Evolutionary conservation across 2,329 filamentous ascomycete species (phyloP).

Genomic region (Ophiognomonia clavigignenti-juglandacearum): DNA sequence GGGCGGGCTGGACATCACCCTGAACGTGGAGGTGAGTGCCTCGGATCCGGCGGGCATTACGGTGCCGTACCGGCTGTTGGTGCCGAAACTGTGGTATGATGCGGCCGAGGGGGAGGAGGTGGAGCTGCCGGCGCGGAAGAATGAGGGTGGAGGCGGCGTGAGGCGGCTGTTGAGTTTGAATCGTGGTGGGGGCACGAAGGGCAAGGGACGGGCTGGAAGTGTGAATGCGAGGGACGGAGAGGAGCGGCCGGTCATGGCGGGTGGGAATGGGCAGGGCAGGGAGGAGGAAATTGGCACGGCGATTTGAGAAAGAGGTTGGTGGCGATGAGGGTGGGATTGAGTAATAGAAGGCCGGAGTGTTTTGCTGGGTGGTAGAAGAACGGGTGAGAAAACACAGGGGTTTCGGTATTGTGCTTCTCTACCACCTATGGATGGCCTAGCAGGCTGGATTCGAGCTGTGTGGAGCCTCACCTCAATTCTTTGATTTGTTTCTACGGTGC

Average conservation of each 20-base stretch:
- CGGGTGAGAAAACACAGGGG: no score
- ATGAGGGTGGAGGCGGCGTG: neutral
- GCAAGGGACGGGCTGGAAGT: neutral
- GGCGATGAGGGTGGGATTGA: no score
- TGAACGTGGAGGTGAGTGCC: slow-evolving; percentile 86
- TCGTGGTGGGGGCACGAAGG: slow-evolving; percentile 11
- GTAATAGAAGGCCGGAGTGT: no score
- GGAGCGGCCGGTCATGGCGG: neutral
- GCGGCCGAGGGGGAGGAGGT: slow-evolving; percentile 20
- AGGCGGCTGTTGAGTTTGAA: slow-evolving; percentile 15
- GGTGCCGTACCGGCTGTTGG: slow-evolving; percentile 76
- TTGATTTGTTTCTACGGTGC: no score
- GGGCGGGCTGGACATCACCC: slow-evolving; percentile 76
- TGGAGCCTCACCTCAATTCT: no score
- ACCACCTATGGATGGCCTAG: no score
- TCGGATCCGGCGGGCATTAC: slow-evolving; percentile 86
- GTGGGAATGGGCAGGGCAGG: no score
- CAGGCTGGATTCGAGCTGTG: no score
- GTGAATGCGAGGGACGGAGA: neutral
- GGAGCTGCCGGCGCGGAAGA: slow-evolving; percentile 10
- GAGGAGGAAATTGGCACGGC: no score
- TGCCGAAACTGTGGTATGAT: slow-evolving; percentile 71
- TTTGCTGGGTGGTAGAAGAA: neutral
- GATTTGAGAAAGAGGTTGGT: no score
- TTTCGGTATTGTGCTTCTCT: no score